Conservation (phyloP, 2,329 filamentous ascomycete genomes). For the Phialophora verrucosa region DNA sequence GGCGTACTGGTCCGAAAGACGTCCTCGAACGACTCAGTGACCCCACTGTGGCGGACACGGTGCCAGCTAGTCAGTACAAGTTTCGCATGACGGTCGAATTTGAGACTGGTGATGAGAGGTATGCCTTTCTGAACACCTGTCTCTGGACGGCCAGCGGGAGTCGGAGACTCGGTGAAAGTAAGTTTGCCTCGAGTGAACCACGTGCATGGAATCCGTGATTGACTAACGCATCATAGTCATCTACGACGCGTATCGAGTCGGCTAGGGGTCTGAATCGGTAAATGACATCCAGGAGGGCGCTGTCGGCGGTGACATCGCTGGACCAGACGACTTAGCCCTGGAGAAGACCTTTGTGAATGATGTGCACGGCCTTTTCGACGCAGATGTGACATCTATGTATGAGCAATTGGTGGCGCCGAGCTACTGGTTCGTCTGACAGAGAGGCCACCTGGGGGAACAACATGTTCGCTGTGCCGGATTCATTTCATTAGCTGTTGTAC, state of each 20-base stretch:
- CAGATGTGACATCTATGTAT: background rate
- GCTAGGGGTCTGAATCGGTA: slow-evolving; percentile 13
- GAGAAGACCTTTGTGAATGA: background rate
- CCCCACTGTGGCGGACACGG: slow-evolving; percentile 50
- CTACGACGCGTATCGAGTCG: slow-evolving; percentile 39
- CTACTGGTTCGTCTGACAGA: background rate
- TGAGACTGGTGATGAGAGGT: slow-evolving; percentile 58
- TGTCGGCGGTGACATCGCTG: background rate
- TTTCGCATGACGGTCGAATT: slow-evolving; percentile 56
- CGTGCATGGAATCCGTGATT: background rate
- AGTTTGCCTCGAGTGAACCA: background rate
- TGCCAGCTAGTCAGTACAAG: slow-evolving; percentile 57
- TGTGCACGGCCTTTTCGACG: background rate
- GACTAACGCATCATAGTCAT: slow-evolving; percentile 33
- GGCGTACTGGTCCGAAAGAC: slow-evolving; percentile 57
- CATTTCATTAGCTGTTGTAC: background rate
- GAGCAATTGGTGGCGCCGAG: background rate
- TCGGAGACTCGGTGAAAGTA: slow-evolving; percentile 50
- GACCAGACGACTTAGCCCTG: background rate
- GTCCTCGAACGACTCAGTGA: slow-evolving; percentile 56
- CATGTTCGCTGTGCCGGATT: background rate
- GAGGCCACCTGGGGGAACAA: too few species aligned
- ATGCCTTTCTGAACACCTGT: slow-evolving; percentile 56
- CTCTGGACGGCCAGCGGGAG: slow-evolving; percentile 59
- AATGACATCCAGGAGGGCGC: background rate